Percentiles rank a stretch among this genome's conserved stretches.
These are phyloP conservation scores for Ogataea minuta DNA, from an alignment of 805 yeast species.

Conservation along the genomic window DNA sequence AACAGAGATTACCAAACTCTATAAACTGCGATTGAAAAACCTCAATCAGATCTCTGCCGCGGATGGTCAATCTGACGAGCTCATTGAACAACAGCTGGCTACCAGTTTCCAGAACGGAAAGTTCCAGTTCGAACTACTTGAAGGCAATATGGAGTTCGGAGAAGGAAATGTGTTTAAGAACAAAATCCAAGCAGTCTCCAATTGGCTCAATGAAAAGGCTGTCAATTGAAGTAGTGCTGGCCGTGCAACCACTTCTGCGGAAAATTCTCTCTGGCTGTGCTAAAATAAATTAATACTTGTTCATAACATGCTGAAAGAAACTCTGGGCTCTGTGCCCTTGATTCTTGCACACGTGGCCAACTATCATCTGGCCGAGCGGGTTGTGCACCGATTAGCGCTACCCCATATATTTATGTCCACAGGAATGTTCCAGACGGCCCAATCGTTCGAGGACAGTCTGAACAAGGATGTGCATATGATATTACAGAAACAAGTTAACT, in stretches of 20 bases:
- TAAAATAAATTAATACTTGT: constrained; percentile 1
- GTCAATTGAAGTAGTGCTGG: constrained; percentile 42
- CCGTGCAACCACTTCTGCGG: neutral
- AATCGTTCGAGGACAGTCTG: constrained; percentile 6
- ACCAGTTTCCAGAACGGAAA: constrained; percentile 41
- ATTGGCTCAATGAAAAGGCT: constrained; percentile 77
- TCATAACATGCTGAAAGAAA: constrained; percentile 11
- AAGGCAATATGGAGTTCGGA: constrained; percentile 66
- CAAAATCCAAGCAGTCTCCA: constrained; percentile 58
- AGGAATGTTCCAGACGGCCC: constrained; percentile 5
- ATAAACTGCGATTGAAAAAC: constrained; percentile 46
- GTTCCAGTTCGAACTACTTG: constrained; percentile 67
- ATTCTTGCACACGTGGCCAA: constrained; percentile 16
- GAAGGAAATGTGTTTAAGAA: constrained; percentile 68
- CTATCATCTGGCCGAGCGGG: constrained; percentile 17
- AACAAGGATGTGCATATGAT: constrained; percentile 14
- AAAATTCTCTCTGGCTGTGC: neutral
- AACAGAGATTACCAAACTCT: constrained; percentile 55
- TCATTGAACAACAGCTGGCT: constrained; percentile 37
- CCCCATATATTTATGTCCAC: constrained; percentile 13
- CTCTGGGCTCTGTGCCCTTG: constrained; percentile 14
- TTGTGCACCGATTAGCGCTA: constrained; percentile 17
- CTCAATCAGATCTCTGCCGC: constrained; percentile 44
- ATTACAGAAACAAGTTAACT: constrained; percentile 4
- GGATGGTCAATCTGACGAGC: constrained; percentile 29